phyloP scores from a whole-genome alignment of 768 basidiomycete genomes.

The Boletus bicolor region DNA sequence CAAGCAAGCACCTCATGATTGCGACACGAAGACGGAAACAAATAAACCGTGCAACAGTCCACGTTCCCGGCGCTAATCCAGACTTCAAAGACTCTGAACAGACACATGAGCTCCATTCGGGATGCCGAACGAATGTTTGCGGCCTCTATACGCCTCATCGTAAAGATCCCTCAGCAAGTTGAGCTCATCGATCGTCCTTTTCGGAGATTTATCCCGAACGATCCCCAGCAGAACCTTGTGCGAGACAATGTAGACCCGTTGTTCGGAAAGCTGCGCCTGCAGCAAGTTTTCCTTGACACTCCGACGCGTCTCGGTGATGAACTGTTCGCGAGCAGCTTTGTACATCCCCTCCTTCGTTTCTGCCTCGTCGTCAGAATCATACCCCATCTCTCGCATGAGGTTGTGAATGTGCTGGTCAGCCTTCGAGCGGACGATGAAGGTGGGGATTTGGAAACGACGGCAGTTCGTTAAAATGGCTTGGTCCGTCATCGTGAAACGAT shows the following conservation, averaged over 20 bases:
- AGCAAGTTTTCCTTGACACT: conserved; percentile 25
- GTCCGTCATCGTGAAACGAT: conserved; percentile 36
- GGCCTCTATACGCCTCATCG: conserved; percentile 13
- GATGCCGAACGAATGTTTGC: conserved; percentile 3
- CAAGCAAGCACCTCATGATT: background rate
- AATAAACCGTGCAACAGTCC: background rate
- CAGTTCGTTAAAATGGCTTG: conserved; percentile 34
- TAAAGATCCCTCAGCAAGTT: conserved; percentile 26
- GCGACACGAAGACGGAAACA: background rate
- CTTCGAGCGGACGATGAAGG: conserved; percentile 37
- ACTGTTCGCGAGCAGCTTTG: conserved; percentile 25
- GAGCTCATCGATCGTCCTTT: conserved; percentile 26
- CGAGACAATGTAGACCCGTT: conserved; percentile 30
- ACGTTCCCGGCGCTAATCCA: background rate
- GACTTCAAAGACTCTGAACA: conserved; percentile 13
- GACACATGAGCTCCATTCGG: conserved; percentile 2
- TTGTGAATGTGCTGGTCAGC: conserved; percentile 32
- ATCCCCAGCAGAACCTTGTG: conserved; percentile 22
- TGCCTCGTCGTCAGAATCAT: conserved; percentile 23
- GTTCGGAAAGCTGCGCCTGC: conserved; percentile 26
- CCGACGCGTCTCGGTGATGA: conserved; percentile 26
- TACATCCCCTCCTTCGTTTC: conserved; percentile 18
- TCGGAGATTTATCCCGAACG: conserved; percentile 23
- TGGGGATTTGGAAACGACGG: conserved; percentile 34
- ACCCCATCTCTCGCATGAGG: conserved; percentile 27